A percentile compares a stretch with the other conserved stretches of the same genome.
These are phyloP conservation scores for Eucalyptus curtisii DNA, from an alignment of 345 rosid genomes.

Conservation along the genomic window DNA sequence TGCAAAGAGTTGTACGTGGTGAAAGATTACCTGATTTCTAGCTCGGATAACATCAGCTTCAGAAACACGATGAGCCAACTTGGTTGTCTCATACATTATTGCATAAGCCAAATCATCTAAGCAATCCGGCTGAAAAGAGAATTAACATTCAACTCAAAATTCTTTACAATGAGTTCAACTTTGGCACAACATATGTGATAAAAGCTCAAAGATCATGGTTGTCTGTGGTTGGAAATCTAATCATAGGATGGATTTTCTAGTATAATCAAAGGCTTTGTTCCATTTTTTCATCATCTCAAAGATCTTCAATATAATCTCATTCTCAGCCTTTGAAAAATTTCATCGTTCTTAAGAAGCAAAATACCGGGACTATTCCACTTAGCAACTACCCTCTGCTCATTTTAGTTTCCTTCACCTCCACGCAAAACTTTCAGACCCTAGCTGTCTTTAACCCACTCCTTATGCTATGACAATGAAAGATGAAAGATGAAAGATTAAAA, in stretches of 20 bases:
- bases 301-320: not conserved
- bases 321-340: not conserved
- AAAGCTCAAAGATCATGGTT: not conserved
- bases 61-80: slow-evolving; percentile 82
- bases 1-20: not conserved
- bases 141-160: not conserved
- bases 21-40: slow-evolving; percentile 66
- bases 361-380: not conserved
- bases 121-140: slow-evolving; percentile 50
- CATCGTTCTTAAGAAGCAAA: not conserved
- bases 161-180: not conserved
- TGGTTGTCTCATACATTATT: slow-evolving; percentile 81
- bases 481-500: not conserved
- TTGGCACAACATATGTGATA: not conserved
- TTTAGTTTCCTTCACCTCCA: not conserved
- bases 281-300: not conserved
- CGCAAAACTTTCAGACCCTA: not conserved
- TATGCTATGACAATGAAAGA: not conserved
- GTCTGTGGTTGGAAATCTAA: not conserved
- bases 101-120: slow-evolving; percentile 93
- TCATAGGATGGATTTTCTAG: not conserved
- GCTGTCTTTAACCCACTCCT: not conserved
- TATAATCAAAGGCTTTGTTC: not conserved
- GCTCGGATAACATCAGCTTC: slow-evolving; percentile 97
- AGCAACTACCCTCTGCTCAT: not conserved